Percentiles rank a stretch among this genome's conserved stretches.
Conservation (phyloP, 495 filamentous ascomycete genomes). For the Gamarada debralockiae region DNA sequence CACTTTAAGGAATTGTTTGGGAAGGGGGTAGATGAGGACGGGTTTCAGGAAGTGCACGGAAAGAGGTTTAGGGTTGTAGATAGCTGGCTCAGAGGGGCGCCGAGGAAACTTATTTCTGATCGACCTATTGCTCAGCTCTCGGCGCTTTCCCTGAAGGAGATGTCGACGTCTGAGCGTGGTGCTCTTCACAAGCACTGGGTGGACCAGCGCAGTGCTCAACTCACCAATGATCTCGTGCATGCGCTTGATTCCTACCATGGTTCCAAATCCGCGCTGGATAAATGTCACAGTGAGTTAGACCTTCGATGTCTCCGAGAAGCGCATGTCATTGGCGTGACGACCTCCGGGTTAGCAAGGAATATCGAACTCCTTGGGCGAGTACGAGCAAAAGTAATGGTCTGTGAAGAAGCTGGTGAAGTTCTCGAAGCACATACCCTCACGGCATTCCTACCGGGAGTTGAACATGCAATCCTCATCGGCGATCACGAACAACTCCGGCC, state of each 20-base stretch:
- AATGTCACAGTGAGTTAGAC: constrained; percentile 43
- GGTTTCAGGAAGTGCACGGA: constrained; percentile 10
- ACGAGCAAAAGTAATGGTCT: constrained; percentile 63
- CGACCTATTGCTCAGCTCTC: constrained; percentile 17
- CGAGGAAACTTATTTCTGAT: constrained; percentile 18
- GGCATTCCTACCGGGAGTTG: constrained; percentile 61
- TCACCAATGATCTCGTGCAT: constrained; percentile 30
- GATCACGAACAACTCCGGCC: constrained; percentile 75
- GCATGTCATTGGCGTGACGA: constrained; percentile 72
- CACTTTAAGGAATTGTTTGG: constrained; percentile 25
- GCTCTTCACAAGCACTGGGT: constrained; percentile 44
- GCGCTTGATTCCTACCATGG: constrained; percentile 17
- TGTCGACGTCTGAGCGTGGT: constrained; percentile 29
- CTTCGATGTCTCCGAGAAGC: constrained; percentile 46
- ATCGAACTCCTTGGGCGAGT: constrained; percentile 59
- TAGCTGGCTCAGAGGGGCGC: constrained; percentile 19
- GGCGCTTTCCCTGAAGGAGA: constrained; percentile 18
- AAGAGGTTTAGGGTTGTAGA: constrained; percentile 6
- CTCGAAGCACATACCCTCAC: constrained; percentile 68
- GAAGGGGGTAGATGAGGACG: constrained; percentile 5
- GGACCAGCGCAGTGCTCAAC: constrained; percentile 31
- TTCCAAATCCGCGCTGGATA: constrained; percentile 21
- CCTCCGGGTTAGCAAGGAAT: constrained; percentile 67
- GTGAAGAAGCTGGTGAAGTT: constrained; percentile 78
- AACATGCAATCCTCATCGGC: constrained; percentile 74